Evolutionary conservation across 2,329 filamentous ascomycete species (phyloP).

Genomic region (Lecanicillium sp.): DNA sequence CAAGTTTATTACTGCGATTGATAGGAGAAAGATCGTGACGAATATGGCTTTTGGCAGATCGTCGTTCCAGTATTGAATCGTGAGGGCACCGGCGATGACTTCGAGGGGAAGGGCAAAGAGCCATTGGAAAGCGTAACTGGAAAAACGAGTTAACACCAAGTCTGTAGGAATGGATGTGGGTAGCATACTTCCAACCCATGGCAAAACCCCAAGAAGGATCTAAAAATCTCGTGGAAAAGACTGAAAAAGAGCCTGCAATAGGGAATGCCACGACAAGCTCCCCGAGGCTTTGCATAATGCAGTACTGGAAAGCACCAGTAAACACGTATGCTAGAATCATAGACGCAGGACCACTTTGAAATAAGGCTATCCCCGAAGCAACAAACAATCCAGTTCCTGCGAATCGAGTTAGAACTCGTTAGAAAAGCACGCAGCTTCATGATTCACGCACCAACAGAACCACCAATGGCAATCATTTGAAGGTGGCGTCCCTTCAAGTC

Average conservation of each 20-base stretch:
- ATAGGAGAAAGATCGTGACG: constrained; percentile 65
- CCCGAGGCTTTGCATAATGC: constrained; percentile 74
- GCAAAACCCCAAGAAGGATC: constrained; percentile 84
- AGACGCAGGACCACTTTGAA: constrained; percentile 63
- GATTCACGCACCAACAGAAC: constrained; percentile 55
- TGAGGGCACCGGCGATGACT: constrained; percentile 71
- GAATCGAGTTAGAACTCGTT: background rate
- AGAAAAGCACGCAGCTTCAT: background rate
- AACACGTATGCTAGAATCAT: constrained; percentile 62
- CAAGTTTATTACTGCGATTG: constrained; percentile 23
- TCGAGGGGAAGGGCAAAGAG: constrained; percentile 68
- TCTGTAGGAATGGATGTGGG: background rate
- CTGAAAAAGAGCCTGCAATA: constrained; percentile 75
- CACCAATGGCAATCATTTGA: constrained; percentile 89
- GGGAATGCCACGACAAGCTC: constrained; percentile 80
- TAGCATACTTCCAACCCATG: constrained; percentile 74
- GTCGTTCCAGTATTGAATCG: constrained; percentile 65
- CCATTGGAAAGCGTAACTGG: constrained; percentile 71
- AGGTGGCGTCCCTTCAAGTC: constrained; percentile 68
- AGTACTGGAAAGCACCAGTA: constrained; percentile 74
- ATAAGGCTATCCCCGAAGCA: constrained; percentile 59
- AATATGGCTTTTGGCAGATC: constrained; percentile 58
- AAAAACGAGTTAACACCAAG: background rate
- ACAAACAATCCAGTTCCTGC: constrained; percentile 71
- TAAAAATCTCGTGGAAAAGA: constrained; percentile 77